These are phyloP conservation scores for Arabidopsis lyrata DNA, from an alignment of 441 rosid species.

Conservation along the genomic window DNA sequence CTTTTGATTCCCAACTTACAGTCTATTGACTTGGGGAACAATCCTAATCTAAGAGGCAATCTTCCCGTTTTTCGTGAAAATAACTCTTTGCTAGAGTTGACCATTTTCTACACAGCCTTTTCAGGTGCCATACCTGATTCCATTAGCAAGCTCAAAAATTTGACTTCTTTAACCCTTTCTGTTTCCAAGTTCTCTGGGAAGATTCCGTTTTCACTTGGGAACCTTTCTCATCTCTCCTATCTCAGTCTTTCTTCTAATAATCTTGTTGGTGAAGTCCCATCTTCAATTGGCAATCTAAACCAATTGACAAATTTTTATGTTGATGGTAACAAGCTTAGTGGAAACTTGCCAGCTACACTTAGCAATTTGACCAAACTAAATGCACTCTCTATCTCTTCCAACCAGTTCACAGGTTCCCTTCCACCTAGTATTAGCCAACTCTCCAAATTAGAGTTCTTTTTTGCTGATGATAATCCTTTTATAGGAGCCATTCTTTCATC, in stretches of 20 bases:
- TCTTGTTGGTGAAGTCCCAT: slow-evolving; percentile 1
- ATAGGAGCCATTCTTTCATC: not conserved
- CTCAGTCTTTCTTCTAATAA: not conserved
- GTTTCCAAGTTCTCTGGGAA: not conserved
- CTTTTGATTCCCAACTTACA: not conserved
- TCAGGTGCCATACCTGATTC: not conserved
- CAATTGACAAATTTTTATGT: not conserved
- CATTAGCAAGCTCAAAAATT: slow-evolving; percentile 12
- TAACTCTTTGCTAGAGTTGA: not conserved
- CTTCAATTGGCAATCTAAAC: not conserved
- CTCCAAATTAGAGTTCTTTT: not conserved
- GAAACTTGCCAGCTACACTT: not conserved
- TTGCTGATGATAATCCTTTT: not conserved
- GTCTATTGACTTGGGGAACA: not conserved
- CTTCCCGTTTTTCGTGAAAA: not conserved
- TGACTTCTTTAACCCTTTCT: slow-evolving; percentile 6
- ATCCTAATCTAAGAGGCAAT: not conserved
- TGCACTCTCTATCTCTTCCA: not conserved
- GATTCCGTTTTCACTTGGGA: slow-evolving; percentile 5
- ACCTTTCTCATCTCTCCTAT: not conserved
- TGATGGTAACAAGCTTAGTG: not conserved
- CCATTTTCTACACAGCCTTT: slow-evolving; percentile 9
- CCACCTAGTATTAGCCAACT: not conserved
- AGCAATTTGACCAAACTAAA: not conserved
- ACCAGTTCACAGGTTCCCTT: not conserved